Evolutionary conservation across 768 basidiomycete genomes (phyloP).

Genomic region (Amanita rimosa): DNA sequence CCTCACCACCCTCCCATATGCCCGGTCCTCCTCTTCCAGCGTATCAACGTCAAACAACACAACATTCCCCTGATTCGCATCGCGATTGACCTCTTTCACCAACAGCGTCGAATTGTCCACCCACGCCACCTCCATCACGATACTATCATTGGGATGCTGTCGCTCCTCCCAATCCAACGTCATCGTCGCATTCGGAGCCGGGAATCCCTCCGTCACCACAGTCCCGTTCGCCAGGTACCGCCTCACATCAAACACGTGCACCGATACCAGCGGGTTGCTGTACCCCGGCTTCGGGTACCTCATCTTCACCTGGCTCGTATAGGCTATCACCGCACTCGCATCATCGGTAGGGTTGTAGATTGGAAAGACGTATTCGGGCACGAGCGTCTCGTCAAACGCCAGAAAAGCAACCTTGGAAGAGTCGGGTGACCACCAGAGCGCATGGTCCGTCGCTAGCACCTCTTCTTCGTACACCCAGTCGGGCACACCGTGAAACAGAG

Average conservation of each 20-base stretch:
- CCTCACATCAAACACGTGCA: conserved; percentile 73
- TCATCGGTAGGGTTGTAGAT: conserved; percentile 83
- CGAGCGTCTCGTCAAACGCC: conserved; percentile 76
- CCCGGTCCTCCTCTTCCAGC: conserved; percentile 15
- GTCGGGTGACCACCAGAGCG: conserved; percentile 90
- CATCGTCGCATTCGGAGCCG: conserved; percentile 31
- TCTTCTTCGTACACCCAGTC: conserved; percentile 99
- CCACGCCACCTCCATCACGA: conserved; percentile 84
- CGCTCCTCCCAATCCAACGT: conserved; percentile 59
- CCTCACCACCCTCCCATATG: conserved; percentile 50
- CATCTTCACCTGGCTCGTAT: conserved; percentile 61
- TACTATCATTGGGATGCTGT: conserved; percentile 45
- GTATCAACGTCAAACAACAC: conserved; percentile 56
- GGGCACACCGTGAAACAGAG: conserved; percentile 88
- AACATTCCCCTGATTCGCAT: conserved; percentile 71
- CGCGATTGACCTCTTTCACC: conserved; percentile 80
- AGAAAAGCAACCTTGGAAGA: conserved; percentile 73
- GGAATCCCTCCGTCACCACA: conserved; percentile 11
- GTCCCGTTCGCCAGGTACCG: conserved; percentile 30
- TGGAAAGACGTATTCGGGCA: conserved; percentile 80
- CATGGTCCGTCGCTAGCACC: conserved; percentile 58
- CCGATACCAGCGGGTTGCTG: conserved; percentile 75
- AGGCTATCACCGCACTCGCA: conserved; percentile 62
- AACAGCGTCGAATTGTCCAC: conserved; percentile 64
- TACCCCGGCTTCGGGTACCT: conserved; percentile 88